These are phyloP conservation scores for Epichloe scottii DNA, from an alignment of 2,329 filamentous ascomycete species.

Conservation along the genomic window DNA sequence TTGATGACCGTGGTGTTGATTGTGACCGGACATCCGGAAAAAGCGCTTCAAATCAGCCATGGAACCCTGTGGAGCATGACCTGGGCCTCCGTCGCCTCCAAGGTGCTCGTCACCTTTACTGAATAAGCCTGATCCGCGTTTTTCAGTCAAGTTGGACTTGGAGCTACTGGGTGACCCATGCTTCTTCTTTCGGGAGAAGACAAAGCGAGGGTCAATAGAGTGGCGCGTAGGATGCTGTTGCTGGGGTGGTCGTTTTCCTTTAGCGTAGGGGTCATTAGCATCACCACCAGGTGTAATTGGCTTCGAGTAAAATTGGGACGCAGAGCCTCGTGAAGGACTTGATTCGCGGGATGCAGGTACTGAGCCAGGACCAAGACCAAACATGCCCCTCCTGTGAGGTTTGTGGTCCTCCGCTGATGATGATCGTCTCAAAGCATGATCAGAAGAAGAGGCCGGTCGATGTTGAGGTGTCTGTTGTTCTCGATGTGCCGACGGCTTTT, in stretches of 20 bases:
- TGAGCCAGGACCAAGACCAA: constrained; percentile 39
- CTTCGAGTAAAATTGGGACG: constrained; percentile 54
- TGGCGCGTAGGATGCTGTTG: constrained; percentile 48
- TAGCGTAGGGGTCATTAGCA: constrained; percentile 75
- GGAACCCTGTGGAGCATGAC: constrained; percentile 47
- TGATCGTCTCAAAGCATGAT: constrained; percentile 28
- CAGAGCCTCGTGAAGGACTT: constrained; percentile 51
- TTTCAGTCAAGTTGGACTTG: constrained; percentile 40
- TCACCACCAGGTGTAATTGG: constrained; percentile 72
- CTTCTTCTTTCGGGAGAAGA: constrained; percentile 67
- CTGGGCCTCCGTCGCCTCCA: constrained; percentile 14
- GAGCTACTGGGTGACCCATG: constrained; percentile 44
- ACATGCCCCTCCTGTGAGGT: constrained; percentile 42
- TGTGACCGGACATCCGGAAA: constrained; percentile 64
- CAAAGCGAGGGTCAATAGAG: constrained; percentile 65
- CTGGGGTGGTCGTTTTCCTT: constrained; percentile 62
- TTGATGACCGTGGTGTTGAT: constrained; percentile 51
- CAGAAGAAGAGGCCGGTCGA: constrained; percentile 30
- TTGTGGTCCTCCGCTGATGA: constrained; percentile 27
- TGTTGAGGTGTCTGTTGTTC: constrained; percentile 28
- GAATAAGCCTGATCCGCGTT: constrained; percentile 34
- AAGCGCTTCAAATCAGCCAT: constrained; percentile 97
- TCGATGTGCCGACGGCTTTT: constrained; percentile 31
- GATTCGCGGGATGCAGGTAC: constrained; percentile 46
- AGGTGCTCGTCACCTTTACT: constrained; percentile 21